Evolutionary conservation across 495 filamentous ascomycete genomes (phyloP).

Genomic region (Penicillium silybi): DNA sequence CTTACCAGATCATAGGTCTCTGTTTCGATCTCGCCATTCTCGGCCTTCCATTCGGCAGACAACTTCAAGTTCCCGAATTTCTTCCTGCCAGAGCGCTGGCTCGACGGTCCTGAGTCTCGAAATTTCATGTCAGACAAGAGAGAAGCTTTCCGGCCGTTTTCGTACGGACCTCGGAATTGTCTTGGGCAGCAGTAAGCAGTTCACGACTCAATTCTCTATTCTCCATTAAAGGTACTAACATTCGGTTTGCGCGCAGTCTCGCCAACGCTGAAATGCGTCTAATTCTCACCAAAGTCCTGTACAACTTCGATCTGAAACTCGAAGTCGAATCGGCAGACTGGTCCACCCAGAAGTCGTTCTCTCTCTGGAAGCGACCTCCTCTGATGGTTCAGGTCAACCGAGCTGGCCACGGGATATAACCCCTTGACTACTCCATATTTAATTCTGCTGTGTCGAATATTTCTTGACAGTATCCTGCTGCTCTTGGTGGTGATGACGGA

Average conservation of each 20-base stretch:
- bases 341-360: slow-evolving; percentile 38
- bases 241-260: slow-evolving; percentile 21
- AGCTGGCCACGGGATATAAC: neutral
- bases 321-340: slow-evolving; percentile 30
- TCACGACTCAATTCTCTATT: too few relatives aligned
- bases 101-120: slow-evolving; percentile 17
- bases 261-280: slow-evolving; percentile 53
- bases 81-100: slow-evolving; percentile 48
- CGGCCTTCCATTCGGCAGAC: slow-evolving; percentile 29
- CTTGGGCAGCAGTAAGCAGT: slow-evolving; percentile 32
- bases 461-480: neutral
- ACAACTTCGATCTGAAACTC: slow-evolving; percentile 48
- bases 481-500: neutral
- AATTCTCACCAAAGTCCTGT: slow-evolving; percentile 47
- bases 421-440: too few relatives aligned
- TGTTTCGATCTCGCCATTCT: slow-evolving; percentile 38
- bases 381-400: slow-evolving; percentile 12
- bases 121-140: slow-evolving; percentile 19
- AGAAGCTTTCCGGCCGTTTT: slow-evolving; percentile 36
- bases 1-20: slow-evolving; percentile 19
- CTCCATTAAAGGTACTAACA: neutral
- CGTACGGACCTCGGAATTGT: slow-evolving; percentile 38
- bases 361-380: slow-evolving; percentile 28
- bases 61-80: slow-evolving; percentile 39
- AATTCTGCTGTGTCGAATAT: too few relatives aligned